Base-by-base conservation (phyloP, 176 grass and related monocot genomes). In the Oryza coarctata region DNA sequence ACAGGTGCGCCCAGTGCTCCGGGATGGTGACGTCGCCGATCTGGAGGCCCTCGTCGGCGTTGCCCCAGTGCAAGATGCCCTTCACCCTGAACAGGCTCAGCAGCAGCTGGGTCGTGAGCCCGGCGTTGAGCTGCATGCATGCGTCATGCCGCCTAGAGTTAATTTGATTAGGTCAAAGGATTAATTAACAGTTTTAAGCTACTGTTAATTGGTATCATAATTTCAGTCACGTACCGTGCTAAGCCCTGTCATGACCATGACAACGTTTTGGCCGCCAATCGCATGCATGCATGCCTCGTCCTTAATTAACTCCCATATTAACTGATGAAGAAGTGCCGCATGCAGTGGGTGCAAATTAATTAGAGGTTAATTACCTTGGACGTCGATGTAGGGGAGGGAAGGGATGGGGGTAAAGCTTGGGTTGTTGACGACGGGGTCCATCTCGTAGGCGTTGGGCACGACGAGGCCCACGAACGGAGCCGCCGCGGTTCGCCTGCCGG, bases 331-430 rank as follows among this genome's bases (percentile, higher is more conserved):
- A n/a, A n/a, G n/a, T n/a, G n/a, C n/a, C n/a, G n/a, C n/a, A n/a
- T n/a, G n/a, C n/a, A n/a, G n/a, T n/a, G n/a, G n/a, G n/a, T n/a
- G n/a, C n/a, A n/a, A n/a, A n/a, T n/a, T n/a, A n/a, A n/a, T n/a
- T n/a, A n/a, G n/a, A n/a, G n/a, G n/a, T n/a, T n/a, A n/a, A n/a
- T 18, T 72, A 92, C 94, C 94, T 93, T 89, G 85, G 83, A 93
- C 15, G 65, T 97, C 94, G 38, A 97, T 52, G 84, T 85, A 80
- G 44, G 91, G 84, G 13, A 91, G 9, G 49, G 28, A 34, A 0
- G 41, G 12, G 76, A 57, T 83, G 1, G 40, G 27, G 4, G 63
- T 72, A 65, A 91, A 93, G 73, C 26, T 78, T 2, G 71, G 52
- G 0, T 88, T 91, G 15, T 81, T 74, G 30, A 97, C 84, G 10